phyloP scores from a whole-genome alignment of 352 stramenopile genomes.

The Chrysophaeum taylorii region DNA sequence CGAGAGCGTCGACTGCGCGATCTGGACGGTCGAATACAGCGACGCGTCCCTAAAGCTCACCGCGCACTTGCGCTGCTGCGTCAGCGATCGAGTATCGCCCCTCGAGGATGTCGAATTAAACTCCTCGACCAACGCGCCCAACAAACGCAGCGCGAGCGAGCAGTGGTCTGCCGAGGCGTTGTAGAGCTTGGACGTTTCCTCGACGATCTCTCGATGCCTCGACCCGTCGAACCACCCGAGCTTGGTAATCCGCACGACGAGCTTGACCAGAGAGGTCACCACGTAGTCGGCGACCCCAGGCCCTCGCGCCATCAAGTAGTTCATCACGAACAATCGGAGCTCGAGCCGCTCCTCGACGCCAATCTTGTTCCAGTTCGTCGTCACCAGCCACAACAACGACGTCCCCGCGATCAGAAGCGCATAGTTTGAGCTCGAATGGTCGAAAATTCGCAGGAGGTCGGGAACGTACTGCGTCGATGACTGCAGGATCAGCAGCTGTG shows the following conservation, averaged over 20 bases:
- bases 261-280: conserved; percentile 83
- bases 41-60: conserved; percentile 92
- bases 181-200: conserved; percentile 93
- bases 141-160: conserved; percentile 91
- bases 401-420: conserved; percentile 88
- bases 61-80: conserved; percentile 91
- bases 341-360: conserved; percentile 60
- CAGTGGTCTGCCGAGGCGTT: conserved; percentile 90
- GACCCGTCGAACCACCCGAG: conserved; percentile 96
- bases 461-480: conserved; percentile 88
- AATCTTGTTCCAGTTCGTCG: conserved; percentile 92
- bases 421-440: conserved; percentile 86
- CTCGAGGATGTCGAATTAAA: conserved; percentile 85
- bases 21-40: conserved; percentile 88
- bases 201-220: conserved; percentile 87
- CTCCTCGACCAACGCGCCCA: conserved; percentile 94
- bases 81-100: conserved; percentile 88
- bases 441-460: conserved; percentile 95
- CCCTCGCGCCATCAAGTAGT: conserved; percentile 88
- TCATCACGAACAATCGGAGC: conserved; percentile 89
- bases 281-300: conserved; percentile 84
- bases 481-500: conserved; percentile 59
- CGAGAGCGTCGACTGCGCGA: conserved; percentile 86
- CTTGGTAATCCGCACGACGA: conserved; percentile 95
- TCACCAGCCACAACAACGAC: conserved; percentile 91